phyloP scores from a whole-genome alignment of 2,329 filamentous ascomycete species.

The Fusarium luffae region DNA sequence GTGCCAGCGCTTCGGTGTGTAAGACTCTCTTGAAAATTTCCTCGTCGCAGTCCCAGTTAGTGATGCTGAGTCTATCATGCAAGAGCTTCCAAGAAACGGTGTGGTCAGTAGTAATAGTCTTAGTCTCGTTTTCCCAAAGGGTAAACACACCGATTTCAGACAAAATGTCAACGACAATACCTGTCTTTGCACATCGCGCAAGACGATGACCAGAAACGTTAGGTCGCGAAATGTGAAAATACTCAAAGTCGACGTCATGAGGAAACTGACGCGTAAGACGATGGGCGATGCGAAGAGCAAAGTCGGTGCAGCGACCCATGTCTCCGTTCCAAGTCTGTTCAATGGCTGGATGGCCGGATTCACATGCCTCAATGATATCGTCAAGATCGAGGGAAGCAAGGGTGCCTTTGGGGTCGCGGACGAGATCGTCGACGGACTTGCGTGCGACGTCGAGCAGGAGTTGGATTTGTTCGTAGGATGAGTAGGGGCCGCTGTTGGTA shows the following conservation, averaged over 20 bases:
- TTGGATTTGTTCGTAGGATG: not conserved
- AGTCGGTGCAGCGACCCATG: not conserved
- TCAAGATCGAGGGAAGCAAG: not conserved
- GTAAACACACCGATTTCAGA: not conserved
- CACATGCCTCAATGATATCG: not conserved
- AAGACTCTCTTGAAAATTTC: not conserved
- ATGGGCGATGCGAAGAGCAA: not conserved
- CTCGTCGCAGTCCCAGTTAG: not conserved
- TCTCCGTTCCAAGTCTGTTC: not conserved
- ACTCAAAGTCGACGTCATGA: not conserved
- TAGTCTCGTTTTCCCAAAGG: not conserved
- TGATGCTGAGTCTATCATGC: not conserved
- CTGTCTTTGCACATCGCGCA: not conserved
- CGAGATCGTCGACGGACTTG: not conserved
- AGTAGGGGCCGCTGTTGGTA: not conserved
- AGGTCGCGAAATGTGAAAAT: not conserved
- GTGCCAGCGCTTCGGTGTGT: not conserved
- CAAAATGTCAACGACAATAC: not conserved
- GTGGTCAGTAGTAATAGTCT: not conserved
- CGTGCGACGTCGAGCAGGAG: not conserved
- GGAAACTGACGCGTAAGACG: not conserved
- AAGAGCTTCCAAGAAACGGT: not conserved
- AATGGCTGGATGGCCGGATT: not conserved
- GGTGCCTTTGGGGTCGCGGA: not conserved
- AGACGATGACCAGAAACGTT: not conserved